Evolutionary conservation across 139 green algal genomes (phyloP).

Genomic region (Chlamydomonas sp.): DNA sequence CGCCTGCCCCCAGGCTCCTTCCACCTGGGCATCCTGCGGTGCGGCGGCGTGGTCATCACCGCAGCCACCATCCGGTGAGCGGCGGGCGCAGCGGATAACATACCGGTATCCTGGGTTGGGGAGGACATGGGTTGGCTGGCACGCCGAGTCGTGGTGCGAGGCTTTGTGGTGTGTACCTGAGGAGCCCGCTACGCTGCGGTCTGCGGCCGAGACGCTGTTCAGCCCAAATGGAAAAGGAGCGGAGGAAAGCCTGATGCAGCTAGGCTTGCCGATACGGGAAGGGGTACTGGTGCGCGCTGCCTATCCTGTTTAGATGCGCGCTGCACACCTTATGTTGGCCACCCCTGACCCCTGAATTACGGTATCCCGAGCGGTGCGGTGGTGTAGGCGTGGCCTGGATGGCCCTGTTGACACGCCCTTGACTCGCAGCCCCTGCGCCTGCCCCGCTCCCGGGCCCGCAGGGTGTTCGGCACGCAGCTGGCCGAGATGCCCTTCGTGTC

Average conservation of each 20-base stretch:
- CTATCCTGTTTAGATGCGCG: too few relatives aligned
- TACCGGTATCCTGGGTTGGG: background rate
- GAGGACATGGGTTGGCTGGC: background rate
- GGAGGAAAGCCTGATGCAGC: too few relatives aligned
- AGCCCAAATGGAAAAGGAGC: too few relatives aligned
- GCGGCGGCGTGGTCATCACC: conserved; percentile 59
- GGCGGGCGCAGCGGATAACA: background rate
- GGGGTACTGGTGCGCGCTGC: too few relatives aligned
- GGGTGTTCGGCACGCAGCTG: conserved; percentile 62
- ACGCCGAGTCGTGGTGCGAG: too few relatives aligned
- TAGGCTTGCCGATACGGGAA: too few relatives aligned
- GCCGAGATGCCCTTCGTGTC: conserved; percentile 80
- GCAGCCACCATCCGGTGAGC: conserved; percentile 65
- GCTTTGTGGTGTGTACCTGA: too few relatives aligned
- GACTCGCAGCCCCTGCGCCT: background rate
- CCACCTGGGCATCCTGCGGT: conserved; percentile 63
- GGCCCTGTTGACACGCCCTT: background rate
- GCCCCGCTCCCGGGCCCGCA: conserved; percentile 3
- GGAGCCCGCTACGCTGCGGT: too few relatives aligned
- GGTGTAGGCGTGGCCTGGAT: background rate
- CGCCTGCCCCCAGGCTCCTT: conserved; percentile 60
- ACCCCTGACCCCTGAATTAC: background rate
- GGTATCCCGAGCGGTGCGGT: background rate
- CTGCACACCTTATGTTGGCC: too few relatives aligned
- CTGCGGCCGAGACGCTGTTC: too few relatives aligned